Evolutionary conservation across 495 filamentous ascomycete genomes (phyloP), one percentile per base, ranked within the genome.

Genomic region (Penicillium riverlandense): DNA sequence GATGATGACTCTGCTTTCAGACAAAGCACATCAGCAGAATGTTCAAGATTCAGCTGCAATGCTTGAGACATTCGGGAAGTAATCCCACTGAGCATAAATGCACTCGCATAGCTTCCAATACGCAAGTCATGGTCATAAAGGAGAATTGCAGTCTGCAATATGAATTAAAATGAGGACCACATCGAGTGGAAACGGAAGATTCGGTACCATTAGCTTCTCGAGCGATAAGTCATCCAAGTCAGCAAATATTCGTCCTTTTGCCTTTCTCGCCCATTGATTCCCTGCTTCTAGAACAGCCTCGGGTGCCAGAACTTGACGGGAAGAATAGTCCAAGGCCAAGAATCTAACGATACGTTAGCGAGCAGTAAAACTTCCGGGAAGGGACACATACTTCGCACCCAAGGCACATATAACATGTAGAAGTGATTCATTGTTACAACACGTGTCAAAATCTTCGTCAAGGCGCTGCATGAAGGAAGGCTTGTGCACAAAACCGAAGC

Each of bases 401-500:
- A 57, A 37, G 7, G 57, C 57, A 41, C 57, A 59, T 0, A 59
- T 47, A 15, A 57, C 41, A 29, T 53, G 53, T 29, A 59, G 45
- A 14, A 59, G 39, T 11, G 57, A 49, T 38, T 49, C 44, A 22
- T 47, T 34, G 12, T 59, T 43, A 10, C 54, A 44, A 14, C 37
- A 44, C 0, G 39, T 10, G 3, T 39, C 41, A 12, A 49, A 29
- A 32, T 48, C 47, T 28, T 54, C 47, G 40, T 59, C 57, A 28
- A 59, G 42, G 15, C 49, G 40, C 36, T 49, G 53, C 53, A 59
- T 52, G 29, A 59, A 56, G 1, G 53, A 51, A 1, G 57, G 57
- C 30, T 57, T 59, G 35, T 59, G 57, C 11, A 59, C 50, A 41
- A 59, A 59, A 7, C 53, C 57, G 41, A 57, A 59, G 11, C 53